A percentile compares a stretch with the other conserved stretches of the same genome.
These are phyloP conservation scores for Magnolia kwangsiensis DNA, from an alignment of 164 flowering plant genomes.

Conservation along the genomic window DNA sequence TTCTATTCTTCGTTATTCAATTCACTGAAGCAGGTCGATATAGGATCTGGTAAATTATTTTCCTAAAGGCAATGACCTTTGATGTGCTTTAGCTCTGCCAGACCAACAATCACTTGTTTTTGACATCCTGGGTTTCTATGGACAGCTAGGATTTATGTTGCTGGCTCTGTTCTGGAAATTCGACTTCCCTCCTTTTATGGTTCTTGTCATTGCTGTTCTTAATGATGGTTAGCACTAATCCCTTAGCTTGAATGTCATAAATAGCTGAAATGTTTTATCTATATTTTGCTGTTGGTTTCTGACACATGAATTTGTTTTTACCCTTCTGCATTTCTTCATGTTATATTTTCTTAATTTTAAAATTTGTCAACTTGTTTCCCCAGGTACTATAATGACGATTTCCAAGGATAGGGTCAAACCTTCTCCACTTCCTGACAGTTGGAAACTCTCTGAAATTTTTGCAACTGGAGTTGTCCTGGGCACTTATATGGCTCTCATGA, in stretches of 20 bases:
- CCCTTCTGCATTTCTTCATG: background rate
- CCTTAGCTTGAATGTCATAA: background rate
- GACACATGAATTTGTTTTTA: background rate
- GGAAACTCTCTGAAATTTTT: conserved; percentile 83
- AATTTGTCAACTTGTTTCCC: background rate
- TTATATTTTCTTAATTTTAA: background rate
- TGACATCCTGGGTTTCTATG: conserved; percentile 9
- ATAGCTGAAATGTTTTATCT: background rate
- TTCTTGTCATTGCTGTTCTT: conserved; percentile 83
- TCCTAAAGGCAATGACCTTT: no score
- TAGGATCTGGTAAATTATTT: background rate
- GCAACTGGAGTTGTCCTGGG: conserved; percentile 76
- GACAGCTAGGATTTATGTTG: conserved; percentile 87
- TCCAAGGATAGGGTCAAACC: conserved; percentile 86
- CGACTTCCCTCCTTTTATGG: conserved; percentile 94
- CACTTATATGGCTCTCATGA: conserved; percentile 82
- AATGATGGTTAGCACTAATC: conserved; percentile 62
- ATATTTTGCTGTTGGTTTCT: background rate
- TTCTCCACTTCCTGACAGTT: conserved; percentile 83
- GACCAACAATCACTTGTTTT: background rate
- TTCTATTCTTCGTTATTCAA: no score
- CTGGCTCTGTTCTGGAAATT: conserved; percentile 83
- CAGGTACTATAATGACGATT: conserved; percentile 91
- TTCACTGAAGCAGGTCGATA: background rate
- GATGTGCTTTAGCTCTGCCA: background rate